phyloP scores from a whole-genome alignment of 306 rosid species.

The Trifolium pratense region DNA sequence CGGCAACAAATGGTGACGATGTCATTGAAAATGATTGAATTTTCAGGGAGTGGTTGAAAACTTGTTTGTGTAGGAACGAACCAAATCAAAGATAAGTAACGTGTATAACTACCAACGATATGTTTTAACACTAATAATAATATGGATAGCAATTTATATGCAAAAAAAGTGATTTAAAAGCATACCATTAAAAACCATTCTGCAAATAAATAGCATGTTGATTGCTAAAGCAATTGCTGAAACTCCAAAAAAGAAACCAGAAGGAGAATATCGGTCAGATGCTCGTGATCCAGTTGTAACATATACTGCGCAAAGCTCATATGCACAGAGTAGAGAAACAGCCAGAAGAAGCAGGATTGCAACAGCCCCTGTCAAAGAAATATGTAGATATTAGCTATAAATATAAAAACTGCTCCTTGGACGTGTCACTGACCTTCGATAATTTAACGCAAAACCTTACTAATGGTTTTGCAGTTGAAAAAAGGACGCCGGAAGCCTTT shows the following conservation, averaged over 20 bases:
- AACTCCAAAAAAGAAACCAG: conserved; percentile 99
- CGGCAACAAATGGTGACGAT: not conserved
- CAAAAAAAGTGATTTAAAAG: conserved; percentile 23
- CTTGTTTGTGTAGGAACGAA: not conserved
- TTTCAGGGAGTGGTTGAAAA: not conserved
- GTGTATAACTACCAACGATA: conserved; percentile 4
- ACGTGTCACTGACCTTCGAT: not conserved
- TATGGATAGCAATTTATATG: conserved; percentile 21
- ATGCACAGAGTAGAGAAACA: conserved; percentile 94
- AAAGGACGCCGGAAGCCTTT: no score
- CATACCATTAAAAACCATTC: conserved; percentile 97
- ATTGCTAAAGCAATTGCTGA: conserved; percentile 99
- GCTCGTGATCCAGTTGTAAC: conserved; percentile 96
- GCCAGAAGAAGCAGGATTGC: conserved; percentile 96
- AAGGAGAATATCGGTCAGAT: conserved; percentile 96
- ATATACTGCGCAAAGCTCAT: conserved; percentile 97
- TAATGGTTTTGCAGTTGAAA: no score
- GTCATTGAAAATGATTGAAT: conserved; percentile 10
- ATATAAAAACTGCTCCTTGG: conserved; percentile 8
- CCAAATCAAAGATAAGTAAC: conserved; percentile 1
- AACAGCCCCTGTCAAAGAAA: conserved; percentile 79
- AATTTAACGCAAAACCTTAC: conserved; percentile 1
- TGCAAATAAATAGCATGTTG: conserved; percentile 99
- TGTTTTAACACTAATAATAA: conserved; percentile 17
- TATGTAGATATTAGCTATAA: conserved; percentile 26